These are phyloP conservation scores for Magnolia kwangsiensis DNA, from an alignment of 164 flowering plant species.

Conservation along the genomic window DNA sequence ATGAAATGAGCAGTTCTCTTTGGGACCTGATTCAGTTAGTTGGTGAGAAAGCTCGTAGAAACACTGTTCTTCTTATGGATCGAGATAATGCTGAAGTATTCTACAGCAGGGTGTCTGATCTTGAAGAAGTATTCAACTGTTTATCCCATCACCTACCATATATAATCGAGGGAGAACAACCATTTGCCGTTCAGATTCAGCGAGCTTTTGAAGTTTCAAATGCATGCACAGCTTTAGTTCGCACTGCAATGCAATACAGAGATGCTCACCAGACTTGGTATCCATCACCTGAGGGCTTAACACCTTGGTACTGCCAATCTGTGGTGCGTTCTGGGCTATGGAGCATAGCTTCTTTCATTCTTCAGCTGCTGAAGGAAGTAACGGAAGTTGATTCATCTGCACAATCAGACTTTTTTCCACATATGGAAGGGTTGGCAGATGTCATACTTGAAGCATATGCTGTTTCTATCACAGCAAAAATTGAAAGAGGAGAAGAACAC, in stretches of 20 bases:
- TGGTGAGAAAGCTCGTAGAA: conserved; percentile 80
- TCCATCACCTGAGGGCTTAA: conserved; percentile 77
- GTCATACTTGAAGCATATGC: conserved; percentile 67
- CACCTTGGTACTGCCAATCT: conserved; percentile 77
- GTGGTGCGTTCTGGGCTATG: conserved; percentile 81
- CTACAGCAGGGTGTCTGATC: conserved; percentile 88
- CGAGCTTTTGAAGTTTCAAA: conserved; percentile 80
- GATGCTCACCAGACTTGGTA: conserved; percentile 81
- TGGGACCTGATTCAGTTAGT: conserved; percentile 93
- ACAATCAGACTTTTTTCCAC: conserved; percentile 45
- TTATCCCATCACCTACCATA: conserved; percentile 53
- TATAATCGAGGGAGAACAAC: conserved; percentile 46
- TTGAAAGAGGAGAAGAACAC: conserved; percentile 76
- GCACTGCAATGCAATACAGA: conserved; percentile 54
- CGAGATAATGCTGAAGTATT: conserved; percentile 97
- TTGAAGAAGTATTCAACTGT: conserved; percentile 74
- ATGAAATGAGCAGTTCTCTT: conserved; percentile 62
- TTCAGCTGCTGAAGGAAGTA: conserved; percentile 56
- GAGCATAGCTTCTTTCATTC: conserved; percentile 70
- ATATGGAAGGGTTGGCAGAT: conserved; percentile 60
- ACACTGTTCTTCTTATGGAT: conserved; percentile 92
- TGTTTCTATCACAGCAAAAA: conserved; percentile 74
- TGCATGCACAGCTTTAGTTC: conserved; percentile 62
- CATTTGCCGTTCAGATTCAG: conserved; percentile 45
- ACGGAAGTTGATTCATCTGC: conserved; percentile 43